Conservation (phyloP, 2,329 filamentous ascomycete species). For the Alternaria solani region DNA sequence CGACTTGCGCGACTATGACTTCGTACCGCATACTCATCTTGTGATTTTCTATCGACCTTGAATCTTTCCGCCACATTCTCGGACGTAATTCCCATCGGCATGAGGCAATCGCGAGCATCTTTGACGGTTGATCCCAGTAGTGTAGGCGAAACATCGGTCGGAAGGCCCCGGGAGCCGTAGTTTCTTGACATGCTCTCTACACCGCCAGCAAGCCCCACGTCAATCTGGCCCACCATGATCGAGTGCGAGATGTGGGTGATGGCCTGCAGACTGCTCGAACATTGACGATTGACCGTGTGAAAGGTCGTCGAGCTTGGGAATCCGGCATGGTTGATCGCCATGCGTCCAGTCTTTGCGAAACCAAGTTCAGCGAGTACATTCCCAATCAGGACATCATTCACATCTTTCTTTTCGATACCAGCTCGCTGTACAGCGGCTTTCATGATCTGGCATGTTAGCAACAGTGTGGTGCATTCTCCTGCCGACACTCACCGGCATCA, state of each 20-base stretch:
- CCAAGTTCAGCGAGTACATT: conserved; percentile 82
- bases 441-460: conserved; percentile 69
- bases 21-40: conserved; percentile 87
- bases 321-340: conserved; percentile 86
- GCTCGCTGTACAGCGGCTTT: conserved; percentile 56
- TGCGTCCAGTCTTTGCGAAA: conserved; percentile 88
- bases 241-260: conserved; percentile 92
- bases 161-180: conserved; percentile 78
- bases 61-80: conserved; percentile 96
- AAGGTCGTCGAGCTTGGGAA: conserved; percentile 88
- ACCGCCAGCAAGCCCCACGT: conserved; percentile 85
- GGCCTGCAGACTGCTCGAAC: conserved; percentile 93
- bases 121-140: conserved; percentile 75
- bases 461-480: conserved; percentile 72
- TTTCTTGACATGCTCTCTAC: conserved; percentile 91
- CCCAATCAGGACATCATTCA: conserved; percentile 60
- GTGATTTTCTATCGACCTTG: conserved; percentile 75
- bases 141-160: conserved; percentile 75
- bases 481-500: conserved; percentile 62
- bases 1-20: conserved; percentile 85
- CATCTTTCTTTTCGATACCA: conserved; percentile 33
- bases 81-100: conserved; percentile 98
- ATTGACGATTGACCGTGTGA: conserved; percentile 90
- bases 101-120: conserved; percentile 83
- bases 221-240: conserved; percentile 80